These are phyloP conservation scores for Lolium rigidum DNA, from an alignment of 176 grass and related monocot genomes.

Conservation along the genomic window DNA sequence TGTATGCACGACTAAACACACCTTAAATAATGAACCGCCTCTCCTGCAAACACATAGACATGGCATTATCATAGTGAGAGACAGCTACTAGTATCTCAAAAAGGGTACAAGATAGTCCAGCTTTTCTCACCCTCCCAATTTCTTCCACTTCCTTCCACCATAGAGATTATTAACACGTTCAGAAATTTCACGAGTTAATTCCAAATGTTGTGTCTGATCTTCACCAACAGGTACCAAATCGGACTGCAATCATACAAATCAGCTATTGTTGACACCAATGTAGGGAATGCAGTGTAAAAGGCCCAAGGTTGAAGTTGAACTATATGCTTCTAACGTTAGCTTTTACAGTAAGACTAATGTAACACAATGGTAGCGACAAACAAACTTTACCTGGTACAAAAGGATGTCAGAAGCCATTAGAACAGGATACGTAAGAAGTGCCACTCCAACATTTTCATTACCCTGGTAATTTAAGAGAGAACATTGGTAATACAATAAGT, in stretches of 20 bases:
- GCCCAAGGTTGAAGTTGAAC: conserved; percentile 30
- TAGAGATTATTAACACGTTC: conserved; percentile 92
- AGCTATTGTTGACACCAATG: conserved; percentile 3
- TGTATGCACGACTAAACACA: conserved; percentile 33
- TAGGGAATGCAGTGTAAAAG: conserved; percentile 9
- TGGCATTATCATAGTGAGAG: conserved; percentile 38
- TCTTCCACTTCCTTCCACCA: conserved; percentile 96
- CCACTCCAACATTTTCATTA: conserved; percentile 98
- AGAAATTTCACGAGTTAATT: conserved; percentile 96
- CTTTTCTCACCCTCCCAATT: conserved; percentile 79
- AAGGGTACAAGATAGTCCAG: neutral
- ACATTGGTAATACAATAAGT: conserved; percentile 10
- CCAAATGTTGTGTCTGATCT: conserved; percentile 98
- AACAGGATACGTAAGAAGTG: conserved; percentile 95
- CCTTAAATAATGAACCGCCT: conserved; percentile 87
- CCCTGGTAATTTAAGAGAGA: conserved; percentile 56
- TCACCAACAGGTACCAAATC: conserved; percentile 99
- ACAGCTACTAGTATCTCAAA: conserved; percentile 6
- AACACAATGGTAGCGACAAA: conserved; percentile 5
- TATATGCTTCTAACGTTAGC: conserved; percentile 17
- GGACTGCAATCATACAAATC: conserved; percentile 65
- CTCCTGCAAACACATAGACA: conserved; percentile 67
- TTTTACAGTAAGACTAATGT: neutral
- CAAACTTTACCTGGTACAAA: conserved; percentile 88
- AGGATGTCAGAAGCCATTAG: conserved; percentile 99